Evolutionary conservation across 306 rosid species (phyloP).

Genomic region (Cyclanthera cordifolia): DNA sequence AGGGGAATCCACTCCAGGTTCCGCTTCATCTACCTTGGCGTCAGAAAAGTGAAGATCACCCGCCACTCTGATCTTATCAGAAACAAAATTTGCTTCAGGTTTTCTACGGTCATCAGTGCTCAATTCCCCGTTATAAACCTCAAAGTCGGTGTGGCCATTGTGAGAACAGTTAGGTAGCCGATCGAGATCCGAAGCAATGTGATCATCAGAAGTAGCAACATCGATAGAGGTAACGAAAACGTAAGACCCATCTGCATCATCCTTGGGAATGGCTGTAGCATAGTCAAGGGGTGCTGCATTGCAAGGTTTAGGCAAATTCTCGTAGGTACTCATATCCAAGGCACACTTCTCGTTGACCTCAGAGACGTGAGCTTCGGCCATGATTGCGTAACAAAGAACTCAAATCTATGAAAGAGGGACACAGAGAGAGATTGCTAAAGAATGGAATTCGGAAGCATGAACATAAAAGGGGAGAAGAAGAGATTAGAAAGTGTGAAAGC

Average conservation of each 20-base stretch:
- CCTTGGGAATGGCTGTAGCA: conserved; percentile 20
- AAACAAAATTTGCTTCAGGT: neutral
- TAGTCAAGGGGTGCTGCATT: neutral
- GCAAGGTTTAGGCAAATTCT: conserved; percentile 17
- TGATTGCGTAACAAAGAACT: conserved; percentile 21
- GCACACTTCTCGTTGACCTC: neutral
- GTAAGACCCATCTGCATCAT: conserved; percentile 18
- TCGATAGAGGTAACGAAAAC: no score
- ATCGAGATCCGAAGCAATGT: conserved; percentile 30
- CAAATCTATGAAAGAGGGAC: neutral
- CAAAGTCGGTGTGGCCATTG: neutral
- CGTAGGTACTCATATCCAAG: conserved; percentile 12
- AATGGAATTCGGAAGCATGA: neutral
- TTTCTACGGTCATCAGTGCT: neutral
- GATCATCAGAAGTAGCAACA: neutral
- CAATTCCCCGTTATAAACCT: neutral
- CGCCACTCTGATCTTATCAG: neutral
- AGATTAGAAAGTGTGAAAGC: neutral
- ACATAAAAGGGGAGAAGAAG: neutral
- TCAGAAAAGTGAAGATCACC: conserved; percentile 2
- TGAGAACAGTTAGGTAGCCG: neutral
- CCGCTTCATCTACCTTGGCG: neutral
- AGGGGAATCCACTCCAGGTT: neutral
- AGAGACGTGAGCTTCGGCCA: conserved; percentile 13
- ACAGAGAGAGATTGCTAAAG: conserved; percentile 13